Conservation (phyloP, 2,329 filamentous ascomycete species). For the Phialocephala subalpina region DNA sequence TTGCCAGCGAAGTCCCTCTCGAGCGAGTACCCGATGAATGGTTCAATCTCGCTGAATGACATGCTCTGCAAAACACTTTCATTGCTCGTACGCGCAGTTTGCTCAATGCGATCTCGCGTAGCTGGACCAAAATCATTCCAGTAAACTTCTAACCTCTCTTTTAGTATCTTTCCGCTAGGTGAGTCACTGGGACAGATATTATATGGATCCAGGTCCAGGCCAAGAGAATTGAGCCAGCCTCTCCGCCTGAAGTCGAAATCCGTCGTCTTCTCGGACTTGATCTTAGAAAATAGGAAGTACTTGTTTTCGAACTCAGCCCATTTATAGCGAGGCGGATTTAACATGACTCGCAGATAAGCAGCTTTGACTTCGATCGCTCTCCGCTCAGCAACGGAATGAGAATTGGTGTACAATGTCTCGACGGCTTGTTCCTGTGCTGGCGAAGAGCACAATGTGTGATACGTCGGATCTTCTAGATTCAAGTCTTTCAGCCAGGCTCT, state of each 20-base stretch:
- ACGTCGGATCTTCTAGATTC: neutral
- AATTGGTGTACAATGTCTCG: neutral
- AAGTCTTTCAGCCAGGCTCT: conserved; percentile 6
- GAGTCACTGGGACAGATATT: neutral
- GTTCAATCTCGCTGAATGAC: conserved; percentile 2
- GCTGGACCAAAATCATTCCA: conserved; percentile 10
- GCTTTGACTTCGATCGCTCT: conserved; percentile 17
- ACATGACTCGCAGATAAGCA: conserved; percentile 9
- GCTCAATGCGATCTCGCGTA: neutral
- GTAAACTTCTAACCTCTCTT: conserved; percentile 10
- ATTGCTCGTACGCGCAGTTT: neutral
- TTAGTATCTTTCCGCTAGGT: neutral
- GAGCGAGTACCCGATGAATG: conserved; percentile 5
- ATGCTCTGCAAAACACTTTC: neutral
- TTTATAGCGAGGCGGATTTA: conserved; percentile 1
- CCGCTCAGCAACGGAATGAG: neutral
- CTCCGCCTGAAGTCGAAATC: neutral
- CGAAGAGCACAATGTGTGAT: neutral
- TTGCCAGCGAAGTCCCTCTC: conserved; percentile 1
- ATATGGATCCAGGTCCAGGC: conserved; percentile 13
- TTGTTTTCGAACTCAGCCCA: conserved; percentile 7
- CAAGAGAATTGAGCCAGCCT: conserved; percentile 9
- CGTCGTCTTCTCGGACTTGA: neutral
- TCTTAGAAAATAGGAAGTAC: neutral
- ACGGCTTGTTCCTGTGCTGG: neutral